Percentiles rank a stretch among this genome's conserved stretches.
Evolutionary conservation across 345 rosid species (phyloP).

Genomic region (Hypericum androsaemum): DNA sequence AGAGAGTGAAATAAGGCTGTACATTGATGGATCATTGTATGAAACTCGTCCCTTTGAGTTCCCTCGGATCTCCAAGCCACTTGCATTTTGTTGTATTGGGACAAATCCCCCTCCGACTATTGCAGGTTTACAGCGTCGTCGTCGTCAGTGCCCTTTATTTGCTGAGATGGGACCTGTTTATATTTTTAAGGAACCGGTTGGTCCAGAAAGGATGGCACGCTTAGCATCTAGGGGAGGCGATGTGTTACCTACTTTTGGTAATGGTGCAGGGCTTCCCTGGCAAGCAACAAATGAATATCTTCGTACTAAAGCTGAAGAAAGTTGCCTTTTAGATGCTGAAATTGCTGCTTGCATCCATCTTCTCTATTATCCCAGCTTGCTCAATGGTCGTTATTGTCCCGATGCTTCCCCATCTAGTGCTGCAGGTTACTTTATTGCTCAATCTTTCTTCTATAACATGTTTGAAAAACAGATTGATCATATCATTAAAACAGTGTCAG

Average conservation of each 20-base stretch:
- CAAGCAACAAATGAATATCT: conserved; percentile 62
- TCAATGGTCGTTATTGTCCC: conserved; percentile 92
- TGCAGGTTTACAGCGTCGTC: conserved; percentile 99
- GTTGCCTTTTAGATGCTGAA: conserved; percentile 78
- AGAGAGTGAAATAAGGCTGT: conserved; percentile 87
- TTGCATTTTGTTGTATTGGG: conserved; percentile 95
- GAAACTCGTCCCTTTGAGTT: conserved; percentile 93
- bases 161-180: conserved; percentile 99
- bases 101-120: conserved; percentile 98
- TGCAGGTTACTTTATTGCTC: conserved; percentile 40
- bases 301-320: conserved; percentile 58
- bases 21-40: conserved; percentile 86
- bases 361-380: conserved; percentile 81
- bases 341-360: conserved; percentile 81
- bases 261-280: conserved; percentile 97
- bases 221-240: conserved; percentile 96
- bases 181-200: conserved; percentile 91
- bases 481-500: too few species aligned
- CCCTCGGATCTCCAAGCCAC: conserved; percentile 89
- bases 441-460: background rate
- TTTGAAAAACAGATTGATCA: background rate
- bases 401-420: conserved; percentile 94
- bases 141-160: conserved; percentile 94
- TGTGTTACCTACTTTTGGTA: conserved; percentile 79
- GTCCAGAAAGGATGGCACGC: conserved; percentile 83